Conservation (phyloP, 164 flowering plant genomes). For the Tetrastigma voinierianum region DNA sequence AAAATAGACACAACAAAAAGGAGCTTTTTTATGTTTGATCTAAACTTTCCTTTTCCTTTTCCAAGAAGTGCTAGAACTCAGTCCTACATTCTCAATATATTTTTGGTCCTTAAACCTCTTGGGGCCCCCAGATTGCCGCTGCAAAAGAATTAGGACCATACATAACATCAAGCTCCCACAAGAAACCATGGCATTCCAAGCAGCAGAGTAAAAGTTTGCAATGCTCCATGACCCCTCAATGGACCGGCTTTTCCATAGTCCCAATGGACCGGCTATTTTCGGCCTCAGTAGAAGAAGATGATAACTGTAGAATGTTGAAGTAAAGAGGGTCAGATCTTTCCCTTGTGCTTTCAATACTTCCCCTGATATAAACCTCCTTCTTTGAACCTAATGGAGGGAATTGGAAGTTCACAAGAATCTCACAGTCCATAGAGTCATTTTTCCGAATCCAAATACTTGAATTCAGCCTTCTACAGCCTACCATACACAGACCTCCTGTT, state of each 20-base stretch:
- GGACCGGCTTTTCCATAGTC: neutral
- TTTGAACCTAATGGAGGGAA: constrained; percentile 33
- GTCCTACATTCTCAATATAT: too few species aligned
- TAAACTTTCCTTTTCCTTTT: too few species aligned
- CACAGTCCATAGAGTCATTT: constrained; percentile 38
- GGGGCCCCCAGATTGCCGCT: too few species aligned
- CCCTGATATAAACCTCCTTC: constrained; percentile 23
- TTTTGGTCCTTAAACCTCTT: too few species aligned
- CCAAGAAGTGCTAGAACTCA: too few species aligned
- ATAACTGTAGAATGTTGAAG: neutral
- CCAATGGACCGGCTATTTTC: neutral
- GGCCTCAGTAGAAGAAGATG: neutral
- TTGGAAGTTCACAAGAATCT: constrained; percentile 35
- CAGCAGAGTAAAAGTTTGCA: too few species aligned
- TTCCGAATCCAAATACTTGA: constrained; percentile 5
- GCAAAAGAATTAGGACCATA: too few species aligned
- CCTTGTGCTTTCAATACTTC: constrained; percentile 37
- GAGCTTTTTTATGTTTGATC: too few species aligned
- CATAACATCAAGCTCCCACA: too few species aligned
- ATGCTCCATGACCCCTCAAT: too few species aligned
- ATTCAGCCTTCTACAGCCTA: constrained; percentile 37
- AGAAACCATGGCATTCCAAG: too few species aligned
- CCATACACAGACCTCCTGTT: constrained; percentile 54
- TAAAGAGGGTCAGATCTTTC: neutral
- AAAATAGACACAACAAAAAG: too few species aligned